Conservation (phyloP, 345 rosid genomes). For the Populus pruinosa region DNA sequence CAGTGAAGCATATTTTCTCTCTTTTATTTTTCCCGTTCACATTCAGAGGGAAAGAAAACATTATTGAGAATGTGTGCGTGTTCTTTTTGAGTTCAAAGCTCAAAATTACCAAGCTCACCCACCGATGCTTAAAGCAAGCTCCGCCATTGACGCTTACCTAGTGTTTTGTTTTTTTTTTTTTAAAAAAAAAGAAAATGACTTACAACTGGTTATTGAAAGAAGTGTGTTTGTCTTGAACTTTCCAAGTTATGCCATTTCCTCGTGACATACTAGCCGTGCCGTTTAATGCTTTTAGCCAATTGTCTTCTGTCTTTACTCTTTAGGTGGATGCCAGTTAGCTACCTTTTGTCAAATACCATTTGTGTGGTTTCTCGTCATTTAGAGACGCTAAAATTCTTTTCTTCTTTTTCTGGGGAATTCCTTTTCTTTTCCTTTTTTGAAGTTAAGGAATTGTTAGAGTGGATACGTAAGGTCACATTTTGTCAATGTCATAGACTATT, state of each 20-base stretch:
- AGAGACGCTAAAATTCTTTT: too few species aligned
- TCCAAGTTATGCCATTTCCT: neutral
- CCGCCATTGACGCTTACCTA: neutral
- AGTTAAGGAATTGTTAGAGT: too few species aligned
- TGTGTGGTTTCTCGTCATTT: neutral
- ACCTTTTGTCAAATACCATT: neutral
- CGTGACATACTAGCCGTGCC: neutral
- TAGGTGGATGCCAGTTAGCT: too few species aligned
- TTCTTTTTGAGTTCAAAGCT: neutral
- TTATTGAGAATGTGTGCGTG: neutral
- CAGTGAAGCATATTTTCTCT: neutral
- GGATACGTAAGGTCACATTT: too few species aligned
- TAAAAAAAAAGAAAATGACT: neutral
- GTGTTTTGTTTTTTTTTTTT: neutral
- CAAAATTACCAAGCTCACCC: neutral
- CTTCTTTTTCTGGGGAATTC: neutral
- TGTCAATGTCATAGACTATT: too few species aligned
- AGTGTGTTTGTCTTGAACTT: neutral
- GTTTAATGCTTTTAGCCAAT: neutral
- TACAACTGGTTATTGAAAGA: neutral
- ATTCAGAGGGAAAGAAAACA: neutral
- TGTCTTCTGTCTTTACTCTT: too few species aligned
- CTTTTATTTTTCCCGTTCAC: neutral
- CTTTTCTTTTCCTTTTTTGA: too few species aligned
- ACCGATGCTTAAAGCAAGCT: too few species aligned